Evolutionary conservation across 345 rosid genomes (phyloP), one percentile per base, ranked within the genome.

Genomic region (Cardamine chenopodiifolia): DNA sequence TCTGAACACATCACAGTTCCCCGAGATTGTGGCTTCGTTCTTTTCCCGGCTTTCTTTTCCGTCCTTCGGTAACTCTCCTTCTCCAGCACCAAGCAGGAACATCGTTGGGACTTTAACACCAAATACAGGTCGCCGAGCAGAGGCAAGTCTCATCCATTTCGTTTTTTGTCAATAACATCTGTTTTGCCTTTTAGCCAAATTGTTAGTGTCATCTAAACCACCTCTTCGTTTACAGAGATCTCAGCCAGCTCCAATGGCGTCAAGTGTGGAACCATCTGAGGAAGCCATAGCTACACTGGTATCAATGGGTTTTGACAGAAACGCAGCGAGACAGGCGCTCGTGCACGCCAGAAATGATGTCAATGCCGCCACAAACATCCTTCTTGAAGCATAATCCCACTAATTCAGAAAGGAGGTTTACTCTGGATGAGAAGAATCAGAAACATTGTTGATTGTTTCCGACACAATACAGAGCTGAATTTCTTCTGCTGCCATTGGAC

Each of bases 261-360:
- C 93, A 63, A 59, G 79, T 12, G 8, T 53, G 22, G 97, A 86
- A 78, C 96, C 98, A 45, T 58, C 87, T 7, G 97, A 90, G 74
- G 90, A 83, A 57, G 85, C 94, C 45, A 82, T 88, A 78, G 82
- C 85, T 3, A 85, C 83, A 23, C 75, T 94, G 58, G 90, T 86
- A 45, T 83, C 95, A 3, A 96, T 92, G 98, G 99, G 99, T 5
- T 96, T 96, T 48, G 98, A 92, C 70, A 79, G 88, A 81, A 85
- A 83, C 76, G 85, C 93, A 31, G 92, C 96, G 6, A 85, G 94
- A 78, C 96, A 89, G 77, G 98, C 97, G 2, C 94, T 93, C 28
- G 76, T 89, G 55, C 92, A 80, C 2, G 90, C 91, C 1, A 79
- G 97, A 74, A 91, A 93, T 45, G 96, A 93, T 74, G 72, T 91